Evolutionary conservation across 768 basidiomycete species (phyloP), one percentile per base, ranked within the genome.

Genomic region (Krasilnikovozyma curviuscula): DNA sequence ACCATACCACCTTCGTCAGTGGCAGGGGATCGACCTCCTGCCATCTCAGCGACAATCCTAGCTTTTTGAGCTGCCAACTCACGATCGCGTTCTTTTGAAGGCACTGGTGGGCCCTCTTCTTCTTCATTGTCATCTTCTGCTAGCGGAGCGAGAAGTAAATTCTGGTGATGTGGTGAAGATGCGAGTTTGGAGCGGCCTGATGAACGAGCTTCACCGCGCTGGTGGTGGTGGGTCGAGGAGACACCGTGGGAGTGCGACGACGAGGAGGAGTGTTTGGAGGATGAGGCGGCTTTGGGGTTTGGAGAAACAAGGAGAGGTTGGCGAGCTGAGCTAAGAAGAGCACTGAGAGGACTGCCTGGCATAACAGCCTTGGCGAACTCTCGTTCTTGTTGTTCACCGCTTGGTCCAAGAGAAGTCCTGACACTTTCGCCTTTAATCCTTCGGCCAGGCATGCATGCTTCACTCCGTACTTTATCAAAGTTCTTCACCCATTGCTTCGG

Each of bases 341-440:
- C 84, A 25, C 83, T 83, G 51, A 98, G 89, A 0, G 93, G 93
- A 53, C 81, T 83, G 35, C 83, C 86, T 6, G 89, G 91, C 60
- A 88, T 84, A 1, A 97, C 83, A 1, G 88, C 93, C 58, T 81
- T 79, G 68, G 82, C 80, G 78, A 97, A 95, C 64, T 97, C 93
- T 62, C 80, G 79, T 73, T 98, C 93, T 47, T 66, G 61, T 47
- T 63, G 57, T 38, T 61, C 50, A 47, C 64, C 56, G 24, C 55
- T 57, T 19, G 61, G 64, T 13, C 59, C 64, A 28, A 65, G 39
- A n/a, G 35, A 39, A 2, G 42, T 21, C n/a, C 49, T 29, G 12
- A 50, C 49, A 19, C 50, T 8, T 37, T 37, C 12, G 7, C 18
- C 39, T 43, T 23, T 29, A 42, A 40, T 29, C 50, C 39, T 41